Conservation (phyloP, 2,329 filamentous ascomycete species). For the Chaetomiaceae sp. region DNA sequence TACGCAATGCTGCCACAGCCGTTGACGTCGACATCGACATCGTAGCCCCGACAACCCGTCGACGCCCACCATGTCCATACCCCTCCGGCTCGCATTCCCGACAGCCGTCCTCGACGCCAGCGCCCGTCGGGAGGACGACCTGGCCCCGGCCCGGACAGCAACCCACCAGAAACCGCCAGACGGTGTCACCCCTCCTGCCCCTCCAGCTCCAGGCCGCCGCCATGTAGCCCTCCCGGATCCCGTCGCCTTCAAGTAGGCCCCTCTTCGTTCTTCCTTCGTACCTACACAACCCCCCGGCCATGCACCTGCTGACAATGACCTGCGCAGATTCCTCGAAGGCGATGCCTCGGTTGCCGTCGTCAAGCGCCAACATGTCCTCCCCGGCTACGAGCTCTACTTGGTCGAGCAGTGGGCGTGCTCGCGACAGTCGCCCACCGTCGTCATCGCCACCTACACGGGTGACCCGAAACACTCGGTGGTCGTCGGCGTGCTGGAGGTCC, state of each 20-base stretch:
- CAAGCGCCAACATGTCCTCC: slow-evolving; percentile 62
- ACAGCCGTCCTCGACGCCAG: slow-evolving; percentile 29
- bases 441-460: slow-evolving; percentile 90
- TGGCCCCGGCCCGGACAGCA: slow-evolving; percentile 31
- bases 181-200: slow-evolving; percentile 22
- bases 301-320: slow-evolving; percentile 1
- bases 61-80: slow-evolving; percentile 30
- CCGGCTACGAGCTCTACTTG: slow-evolving; percentile 87
- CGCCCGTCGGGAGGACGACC: slow-evolving; percentile 36
- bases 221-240: slow-evolving; percentile 55
- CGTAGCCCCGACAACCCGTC: no score
- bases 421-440: slow-evolving; percentile 79
- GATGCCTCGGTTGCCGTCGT: slow-evolving; percentile 72
- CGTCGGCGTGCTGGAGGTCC: slow-evolving; percentile 76
- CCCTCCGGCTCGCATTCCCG: slow-evolving; percentile 35
- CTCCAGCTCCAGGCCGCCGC: slow-evolving; percentile 33
- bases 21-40: slow-evolving; percentile 8
- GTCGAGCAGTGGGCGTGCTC: slow-evolving; percentile 99
- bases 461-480: slow-evolving; percentile 73
- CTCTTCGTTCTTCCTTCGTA: no score
- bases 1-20: slow-evolving; percentile 1
- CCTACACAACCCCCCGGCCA: not conserved
- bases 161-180: slow-evolving; percentile 28
- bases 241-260: slow-evolving; percentile 48
- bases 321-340: slow-evolving; percentile 70